Evolutionary conservation across 345 rosid genomes (phyloP), one percentile per base, ranked within the genome.

Genomic region (Sonneratia alba): DNA sequence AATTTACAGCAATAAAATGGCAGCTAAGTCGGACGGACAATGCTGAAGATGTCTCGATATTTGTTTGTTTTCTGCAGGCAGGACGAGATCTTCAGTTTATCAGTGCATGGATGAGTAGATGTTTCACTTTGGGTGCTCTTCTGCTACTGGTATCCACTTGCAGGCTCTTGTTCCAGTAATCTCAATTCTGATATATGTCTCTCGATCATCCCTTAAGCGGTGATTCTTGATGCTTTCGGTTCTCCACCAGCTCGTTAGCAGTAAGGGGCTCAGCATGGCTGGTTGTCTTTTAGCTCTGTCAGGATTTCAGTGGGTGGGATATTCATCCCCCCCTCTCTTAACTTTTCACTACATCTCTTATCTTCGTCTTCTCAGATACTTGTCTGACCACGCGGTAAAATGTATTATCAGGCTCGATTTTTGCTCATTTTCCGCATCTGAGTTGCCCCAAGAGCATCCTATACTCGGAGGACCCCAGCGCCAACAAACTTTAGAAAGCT

Each of bases 301-400:
- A 19, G 92, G 87, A 71, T 91, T 91, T 75, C 95, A 85, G 77
- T 89, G 87, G 97, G 97, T 89, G 87, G 79, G 59, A 80, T 40
- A 2, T 16, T 21, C 68, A 48, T 71, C 65, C 56, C 61, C 48
- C 71, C 66, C 64, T 34, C 47, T 70, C 7, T 27, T 27, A 27
- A 75, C 11, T 38, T 27, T 63, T n/a, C 48, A 51, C 55, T 9
- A 21, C 6, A 36, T 24, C 13, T 24, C 63, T 15, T 56, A 40
- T 40, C 43, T 8, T 40, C 43, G 43, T 40, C 9, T 40, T 40
- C 43, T 40, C 43, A 40, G 43, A 40, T 4, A 40, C 43, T 8
- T 47, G 32, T 62, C 40, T 40, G 49, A 36, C 34, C 16, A 14
- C 24, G 45, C 37, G 9, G 32, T 40, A 48, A 12, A 57, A 66